phyloP scores from a whole-genome alignment of 805 yeast species.

The Brettanomyces anomalus region DNA sequence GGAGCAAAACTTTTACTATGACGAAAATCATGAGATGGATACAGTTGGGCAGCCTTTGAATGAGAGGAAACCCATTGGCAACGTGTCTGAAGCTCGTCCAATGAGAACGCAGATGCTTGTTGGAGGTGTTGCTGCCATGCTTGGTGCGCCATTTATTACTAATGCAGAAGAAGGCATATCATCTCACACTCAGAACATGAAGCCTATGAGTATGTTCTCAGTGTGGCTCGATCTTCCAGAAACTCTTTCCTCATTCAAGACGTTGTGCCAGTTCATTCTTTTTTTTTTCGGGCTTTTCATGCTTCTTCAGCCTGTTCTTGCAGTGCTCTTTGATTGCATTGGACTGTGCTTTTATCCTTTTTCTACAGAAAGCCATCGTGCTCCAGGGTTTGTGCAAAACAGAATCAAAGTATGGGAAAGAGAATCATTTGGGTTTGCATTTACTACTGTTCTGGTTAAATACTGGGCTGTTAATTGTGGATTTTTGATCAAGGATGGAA shows the following conservation, averaged over 20 bases:
- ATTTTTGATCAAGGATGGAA: not conserved
- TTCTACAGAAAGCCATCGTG: not conserved
- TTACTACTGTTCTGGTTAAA: not conserved
- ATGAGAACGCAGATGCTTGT: conserved; percentile 5
- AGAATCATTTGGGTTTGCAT: not conserved
- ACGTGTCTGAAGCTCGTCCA: too few species aligned
- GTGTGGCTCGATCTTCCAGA: too few species aligned
- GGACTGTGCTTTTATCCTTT: not conserved
- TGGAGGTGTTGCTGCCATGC: conserved; percentile 27
- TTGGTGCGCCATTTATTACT: conserved; percentile 20
- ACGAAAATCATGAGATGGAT: too few species aligned
- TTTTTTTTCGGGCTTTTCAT: not conserved
- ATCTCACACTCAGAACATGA: too few species aligned
- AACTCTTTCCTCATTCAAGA: too few species aligned
- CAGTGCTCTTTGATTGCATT: not conserved
- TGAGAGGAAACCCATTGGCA: too few species aligned
- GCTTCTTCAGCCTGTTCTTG: not conserved
- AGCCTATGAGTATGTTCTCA: too few species aligned
- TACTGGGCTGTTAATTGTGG: not conserved
- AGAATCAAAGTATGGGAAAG: too few species aligned
- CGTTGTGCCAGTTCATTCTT: not conserved
- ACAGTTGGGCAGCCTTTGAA: too few species aligned
- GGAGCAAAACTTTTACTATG: too few species aligned
- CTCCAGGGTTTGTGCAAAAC: too few species aligned
- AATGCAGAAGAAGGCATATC: too few species aligned